Evolutionary conservation across 228 moss, liverwort and hornwort species (phyloP).

Genomic region (Sphagnum fallax): DNA sequence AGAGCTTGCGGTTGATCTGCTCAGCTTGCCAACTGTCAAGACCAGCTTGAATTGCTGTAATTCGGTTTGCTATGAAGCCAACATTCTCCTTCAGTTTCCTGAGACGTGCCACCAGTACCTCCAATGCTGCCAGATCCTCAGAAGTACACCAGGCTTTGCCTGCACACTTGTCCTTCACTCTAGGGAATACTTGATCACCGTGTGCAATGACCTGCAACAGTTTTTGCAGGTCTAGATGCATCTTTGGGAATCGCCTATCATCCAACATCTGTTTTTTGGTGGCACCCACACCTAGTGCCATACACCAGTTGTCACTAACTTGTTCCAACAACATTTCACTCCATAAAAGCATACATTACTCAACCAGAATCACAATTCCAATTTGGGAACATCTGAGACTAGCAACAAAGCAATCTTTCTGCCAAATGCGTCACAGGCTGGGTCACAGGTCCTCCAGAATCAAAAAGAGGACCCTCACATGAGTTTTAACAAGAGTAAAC

Average conservation of each 20-base stretch:
- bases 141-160: constrained; percentile 66
- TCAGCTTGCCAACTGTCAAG: constrained; percentile 94
- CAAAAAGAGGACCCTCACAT: no score
- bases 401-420: no score
- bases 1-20: constrained; percentile 96
- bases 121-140: constrained; percentile 65
- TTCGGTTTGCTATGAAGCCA: constrained; percentile 80
- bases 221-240: constrained; percentile 83
- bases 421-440: no score
- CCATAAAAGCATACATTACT: no score
- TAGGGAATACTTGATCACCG: constrained; percentile 82
- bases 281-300: constrained; percentile 32
- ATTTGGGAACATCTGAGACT: no score
- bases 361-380: no score
- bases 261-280: constrained; percentile 90
- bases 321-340: no score
- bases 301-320: not conserved
- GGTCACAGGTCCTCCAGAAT: no score
- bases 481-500: no score
- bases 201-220: constrained; percentile 83
- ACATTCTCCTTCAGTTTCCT: constrained; percentile 85
- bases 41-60: constrained; percentile 89
- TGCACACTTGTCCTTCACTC: constrained; percentile 77
- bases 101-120: constrained; percentile 65
- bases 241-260: constrained; percentile 79